Evolutionary conservation across 148 eudicot genomes (phyloP).

Genomic region (Cornus controversa): DNA sequence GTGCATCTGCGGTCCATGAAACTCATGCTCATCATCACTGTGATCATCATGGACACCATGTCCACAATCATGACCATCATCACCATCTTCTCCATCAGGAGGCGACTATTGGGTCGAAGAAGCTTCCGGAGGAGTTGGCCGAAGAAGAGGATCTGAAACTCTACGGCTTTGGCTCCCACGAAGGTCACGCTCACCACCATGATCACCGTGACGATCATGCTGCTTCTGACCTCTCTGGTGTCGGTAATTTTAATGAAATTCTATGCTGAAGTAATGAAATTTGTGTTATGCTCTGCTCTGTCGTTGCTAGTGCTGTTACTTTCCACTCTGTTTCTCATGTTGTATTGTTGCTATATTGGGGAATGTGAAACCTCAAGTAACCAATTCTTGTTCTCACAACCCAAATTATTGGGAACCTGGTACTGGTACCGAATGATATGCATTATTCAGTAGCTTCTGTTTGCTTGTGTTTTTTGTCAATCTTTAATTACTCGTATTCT

Average conservation of each 20-base stretch:
- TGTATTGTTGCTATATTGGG: background rate
- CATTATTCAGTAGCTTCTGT: too few species aligned
- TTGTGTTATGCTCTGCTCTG: background rate
- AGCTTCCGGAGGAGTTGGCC: constrained; percentile 80
- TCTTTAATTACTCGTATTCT: too few species aligned
- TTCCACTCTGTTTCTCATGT: background rate
- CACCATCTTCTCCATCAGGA: constrained; percentile 21
- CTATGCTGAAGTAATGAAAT: background rate
- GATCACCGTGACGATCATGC: constrained; percentile 18
- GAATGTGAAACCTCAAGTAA: background rate
- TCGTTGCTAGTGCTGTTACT: too few species aligned
- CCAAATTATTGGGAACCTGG: too few species aligned
- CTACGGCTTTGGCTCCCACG: constrained; percentile 37
- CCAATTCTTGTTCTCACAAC: too few species aligned
- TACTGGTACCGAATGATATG: too few species aligned
- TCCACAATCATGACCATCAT: constrained; percentile 12
- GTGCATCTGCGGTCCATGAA: constrained; percentile 11
- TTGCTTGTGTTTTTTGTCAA: too few species aligned
- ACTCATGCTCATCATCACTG: constrained; percentile 30
- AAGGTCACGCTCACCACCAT: constrained; percentile 20
- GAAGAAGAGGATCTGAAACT: constrained; percentile 85
- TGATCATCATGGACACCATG: constrained; percentile 51
- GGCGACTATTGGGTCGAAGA: constrained; percentile 4
- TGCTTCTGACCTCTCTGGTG: constrained; percentile 48
- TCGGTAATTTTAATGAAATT: constrained; percentile 38